Evolutionary conservation across 2,329 filamentous ascomycete species (phyloP).

Genomic region (Boeremia exigua): DNA sequence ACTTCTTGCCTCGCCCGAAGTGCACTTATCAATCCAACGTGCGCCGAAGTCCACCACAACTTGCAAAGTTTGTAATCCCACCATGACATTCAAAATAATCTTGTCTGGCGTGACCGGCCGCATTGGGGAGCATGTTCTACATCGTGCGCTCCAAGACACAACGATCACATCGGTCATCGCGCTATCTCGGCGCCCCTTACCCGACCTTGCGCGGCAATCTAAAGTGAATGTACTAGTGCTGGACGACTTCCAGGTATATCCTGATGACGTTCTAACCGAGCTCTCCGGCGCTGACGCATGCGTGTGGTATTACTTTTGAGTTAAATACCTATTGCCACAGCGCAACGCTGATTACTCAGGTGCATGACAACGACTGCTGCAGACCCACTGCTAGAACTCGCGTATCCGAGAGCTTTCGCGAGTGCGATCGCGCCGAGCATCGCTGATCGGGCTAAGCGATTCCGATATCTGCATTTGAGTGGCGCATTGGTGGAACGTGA

Average conservation of each 20-base stretch:
- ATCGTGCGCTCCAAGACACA: conserved; percentile 17
- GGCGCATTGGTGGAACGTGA: conserved; percentile 20
- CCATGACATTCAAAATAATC: conserved; percentile 22
- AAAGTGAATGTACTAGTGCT: conserved; percentile 24
- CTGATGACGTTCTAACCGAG: conserved; percentile 20
- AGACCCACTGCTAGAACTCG: conserved; percentile 19
- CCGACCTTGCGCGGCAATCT: conserved; percentile 13
- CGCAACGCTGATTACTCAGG: conserved; percentile 17
- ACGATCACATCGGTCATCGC: conserved; percentile 23
- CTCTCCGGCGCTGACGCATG: conserved; percentile 21
- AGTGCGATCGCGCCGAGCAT: conserved; percentile 16
- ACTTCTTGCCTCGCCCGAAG: conserved; percentile 13
- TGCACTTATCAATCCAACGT: conserved; percentile 12
- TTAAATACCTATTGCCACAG: background rate
- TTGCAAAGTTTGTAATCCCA: conserved; percentile 4
- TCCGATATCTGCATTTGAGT: conserved; percentile 24
- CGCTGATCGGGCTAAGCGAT: conserved; percentile 13
- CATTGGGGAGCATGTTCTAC: conserved; percentile 19
- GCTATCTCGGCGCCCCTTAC: conserved; percentile 18
- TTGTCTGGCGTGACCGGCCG: conserved; percentile 21
- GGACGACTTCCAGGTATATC: conserved; percentile 21
- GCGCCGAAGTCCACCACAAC: conserved; percentile 3
- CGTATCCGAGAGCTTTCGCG: conserved; percentile 24
- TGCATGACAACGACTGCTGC: conserved; percentile 26
- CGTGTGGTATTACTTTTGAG: conserved; percentile 19